Percentiles rank a stretch among this genome's conserved stretches.
Conservation (phyloP, 2,329 filamentous ascomycete genomes). For the Clonostachys byssicola region DNA sequence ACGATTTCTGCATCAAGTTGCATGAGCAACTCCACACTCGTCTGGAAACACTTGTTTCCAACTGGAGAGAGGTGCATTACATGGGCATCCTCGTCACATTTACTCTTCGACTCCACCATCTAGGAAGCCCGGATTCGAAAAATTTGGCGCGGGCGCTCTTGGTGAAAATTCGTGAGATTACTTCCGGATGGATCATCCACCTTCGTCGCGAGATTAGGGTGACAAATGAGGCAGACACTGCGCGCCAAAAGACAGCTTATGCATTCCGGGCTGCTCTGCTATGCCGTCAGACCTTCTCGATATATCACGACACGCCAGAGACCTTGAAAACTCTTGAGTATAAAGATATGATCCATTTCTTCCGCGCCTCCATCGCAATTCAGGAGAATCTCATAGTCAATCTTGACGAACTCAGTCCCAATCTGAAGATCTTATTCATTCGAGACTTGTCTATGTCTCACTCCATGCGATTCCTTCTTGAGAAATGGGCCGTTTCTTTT, state of each 20-base stretch:
- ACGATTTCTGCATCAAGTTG: constrained; percentile 41
- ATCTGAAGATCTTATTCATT: too few species aligned
- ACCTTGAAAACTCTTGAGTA: too few species aligned
- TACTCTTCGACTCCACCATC: constrained; percentile 28
- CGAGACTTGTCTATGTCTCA: not conserved
- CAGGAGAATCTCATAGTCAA: constrained; percentile 15
- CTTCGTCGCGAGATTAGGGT: constrained; percentile 39
- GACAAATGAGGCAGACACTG: constrained; percentile 25
- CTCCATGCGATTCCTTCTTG: constrained; percentile 6
- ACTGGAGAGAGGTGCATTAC: constrained; percentile 53
- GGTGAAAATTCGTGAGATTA: constrained; percentile 30
- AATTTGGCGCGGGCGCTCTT: constrained; percentile 26
- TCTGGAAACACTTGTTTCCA: constrained; percentile 40
- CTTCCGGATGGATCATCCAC: constrained; percentile 41
- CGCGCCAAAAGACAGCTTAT: constrained; percentile 27
- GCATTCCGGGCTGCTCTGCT: constrained; percentile 52
- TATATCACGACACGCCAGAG: not conserved
- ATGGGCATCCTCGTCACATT: constrained; percentile 57
- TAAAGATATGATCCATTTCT: constrained; percentile 6
- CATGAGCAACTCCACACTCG: constrained; percentile 36
- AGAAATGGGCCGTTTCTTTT: constrained; percentile 9
- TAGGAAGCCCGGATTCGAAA: constrained; percentile 2
- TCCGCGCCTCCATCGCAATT: constrained; percentile 15
- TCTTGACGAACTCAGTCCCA: constrained; percentile 5
- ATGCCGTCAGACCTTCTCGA: constrained; percentile 36